These are phyloP conservation scores for Chenopodium berlandieri DNA, from an alignment of 148 eudicot genomes.

Conservation along the genomic window DNA sequence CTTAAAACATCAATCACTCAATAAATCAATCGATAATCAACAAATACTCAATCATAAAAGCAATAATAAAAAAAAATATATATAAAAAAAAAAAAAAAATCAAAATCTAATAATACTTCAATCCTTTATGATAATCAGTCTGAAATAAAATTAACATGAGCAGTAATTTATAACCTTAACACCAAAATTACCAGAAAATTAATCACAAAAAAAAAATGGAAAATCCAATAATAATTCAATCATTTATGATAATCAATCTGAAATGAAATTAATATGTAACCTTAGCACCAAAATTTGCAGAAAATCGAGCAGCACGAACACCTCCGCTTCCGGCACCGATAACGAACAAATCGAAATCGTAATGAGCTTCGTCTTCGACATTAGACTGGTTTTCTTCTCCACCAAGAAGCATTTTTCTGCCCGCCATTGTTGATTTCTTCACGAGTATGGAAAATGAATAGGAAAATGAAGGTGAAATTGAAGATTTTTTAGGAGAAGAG, in stretches of 20 bases:
- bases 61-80: background rate
- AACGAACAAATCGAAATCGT: constrained; percentile 90
- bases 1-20: constrained; percentile 36
- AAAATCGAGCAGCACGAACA: constrained; percentile 86
- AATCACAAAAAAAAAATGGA: too few relatives aligned
- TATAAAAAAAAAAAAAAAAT: background rate
- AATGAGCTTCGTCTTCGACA: constrained; percentile 39
- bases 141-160: too few relatives aligned
- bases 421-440: constrained; percentile 12
- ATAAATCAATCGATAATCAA: background rate
- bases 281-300: constrained; percentile 91
- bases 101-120: background rate
- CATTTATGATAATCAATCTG: too few relatives aligned
- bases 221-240: too few relatives aligned
- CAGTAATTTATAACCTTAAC: too few relatives aligned
- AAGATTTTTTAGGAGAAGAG: background rate
- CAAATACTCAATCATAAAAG: background rate
- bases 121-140: too few relatives aligned
- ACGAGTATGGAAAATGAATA: background rate
- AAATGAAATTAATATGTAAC: constrained; percentile 25
- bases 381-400: constrained; percentile 42
- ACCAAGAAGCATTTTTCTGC: constrained; percentile 80
- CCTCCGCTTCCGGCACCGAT: constrained; percentile 99
- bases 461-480: background rate
- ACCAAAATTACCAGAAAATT: too few relatives aligned